Conservation (phyloP, 2,329 filamentous ascomycete genomes). For the Raffaelea albimanens region DNA sequence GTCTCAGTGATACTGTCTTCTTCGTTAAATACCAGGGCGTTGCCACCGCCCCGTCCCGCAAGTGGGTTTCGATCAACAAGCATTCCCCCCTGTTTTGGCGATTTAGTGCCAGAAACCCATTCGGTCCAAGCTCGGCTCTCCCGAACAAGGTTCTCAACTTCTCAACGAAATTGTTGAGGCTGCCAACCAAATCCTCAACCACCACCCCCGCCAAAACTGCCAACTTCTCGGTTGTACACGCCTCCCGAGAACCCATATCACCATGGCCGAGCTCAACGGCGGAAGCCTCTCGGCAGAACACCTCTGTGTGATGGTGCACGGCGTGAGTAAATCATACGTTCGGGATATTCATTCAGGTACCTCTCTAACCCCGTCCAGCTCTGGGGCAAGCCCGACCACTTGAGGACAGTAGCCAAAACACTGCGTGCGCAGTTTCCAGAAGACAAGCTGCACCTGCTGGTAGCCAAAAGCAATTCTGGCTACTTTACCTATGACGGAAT, state of each 20-base stretch:
- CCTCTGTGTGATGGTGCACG: constrained; percentile 68
- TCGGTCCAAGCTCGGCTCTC: neutral
- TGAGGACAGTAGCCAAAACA: constrained; percentile 56
- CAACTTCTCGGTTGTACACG: too few relatives aligned
- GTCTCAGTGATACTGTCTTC: too few relatives aligned
- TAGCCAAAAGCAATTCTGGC: constrained; percentile 64
- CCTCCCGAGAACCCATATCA: too few relatives aligned
- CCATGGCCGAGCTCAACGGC: constrained; percentile 38
- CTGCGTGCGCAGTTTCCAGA: constrained; percentile 51
- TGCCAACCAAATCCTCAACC: too few relatives aligned
- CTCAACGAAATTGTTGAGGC: too few relatives aligned
- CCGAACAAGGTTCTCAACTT: too few relatives aligned
- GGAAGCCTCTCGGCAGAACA: constrained; percentile 52
- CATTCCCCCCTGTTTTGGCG: too few relatives aligned
- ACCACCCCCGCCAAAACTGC: too few relatives aligned
- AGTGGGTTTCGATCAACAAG: too few relatives aligned
- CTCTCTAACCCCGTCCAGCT: constrained; percentile 32
- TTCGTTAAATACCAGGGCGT: too few relatives aligned
- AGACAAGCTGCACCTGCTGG: constrained; percentile 59
- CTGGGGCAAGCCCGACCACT: constrained; percentile 72
- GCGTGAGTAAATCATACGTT: constrained; percentile 39
- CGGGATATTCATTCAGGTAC: neutral
- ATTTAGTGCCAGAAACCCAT: too few relatives aligned
- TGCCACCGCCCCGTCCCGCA: too few relatives aligned
- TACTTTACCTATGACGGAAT: constrained; percentile 65